These are phyloP conservation scores for Amanita rimosa DNA, from an alignment of 768 basidiomycete species.

Conservation along the genomic window DNA sequence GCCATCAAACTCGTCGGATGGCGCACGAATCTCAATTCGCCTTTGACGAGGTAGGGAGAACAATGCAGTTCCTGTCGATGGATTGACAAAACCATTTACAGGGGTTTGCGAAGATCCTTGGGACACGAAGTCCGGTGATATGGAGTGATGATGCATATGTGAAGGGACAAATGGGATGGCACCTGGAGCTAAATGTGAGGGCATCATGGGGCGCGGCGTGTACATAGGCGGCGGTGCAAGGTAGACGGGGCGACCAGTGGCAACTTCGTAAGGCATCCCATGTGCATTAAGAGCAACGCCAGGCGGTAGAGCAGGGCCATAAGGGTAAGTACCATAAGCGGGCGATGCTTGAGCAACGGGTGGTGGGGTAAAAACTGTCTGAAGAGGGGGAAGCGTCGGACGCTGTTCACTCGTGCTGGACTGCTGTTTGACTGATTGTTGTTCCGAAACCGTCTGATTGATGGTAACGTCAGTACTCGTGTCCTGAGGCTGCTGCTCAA, in stretches of 20 bases:
- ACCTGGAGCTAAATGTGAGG: constrained; percentile 38
- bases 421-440: constrained; percentile 3
- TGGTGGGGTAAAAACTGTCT: constrained; percentile 31
- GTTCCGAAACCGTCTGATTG: constrained; percentile 21
- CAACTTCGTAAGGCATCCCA: constrained; percentile 73
- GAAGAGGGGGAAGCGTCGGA: constrained; percentile 27
- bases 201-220: constrained; percentile 56
- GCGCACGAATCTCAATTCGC: constrained; percentile 68
- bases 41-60: constrained; percentile 67
- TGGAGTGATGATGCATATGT: constrained; percentile 51
- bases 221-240: constrained; percentile 54
- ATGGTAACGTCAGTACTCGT: constrained; percentile 34
- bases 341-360: constrained; percentile 37
- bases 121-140: constrained; percentile 54
- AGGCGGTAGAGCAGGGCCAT: constrained; percentile 50
- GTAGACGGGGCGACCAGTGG: constrained; percentile 73
- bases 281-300: constrained; percentile 66
- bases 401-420: constrained; percentile 15
- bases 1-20: constrained; percentile 20
- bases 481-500: constrained; percentile 21
- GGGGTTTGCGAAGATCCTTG: constrained; percentile 45
- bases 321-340: constrained; percentile 57
- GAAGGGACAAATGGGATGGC: constrained; percentile 43
- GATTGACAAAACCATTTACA: constrained; percentile 53
- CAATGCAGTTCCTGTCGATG: constrained; percentile 53